phyloP scores from a whole-genome alignment of 1,284 basidiomycete genomes.

The Ustilago nuda region DNA sequence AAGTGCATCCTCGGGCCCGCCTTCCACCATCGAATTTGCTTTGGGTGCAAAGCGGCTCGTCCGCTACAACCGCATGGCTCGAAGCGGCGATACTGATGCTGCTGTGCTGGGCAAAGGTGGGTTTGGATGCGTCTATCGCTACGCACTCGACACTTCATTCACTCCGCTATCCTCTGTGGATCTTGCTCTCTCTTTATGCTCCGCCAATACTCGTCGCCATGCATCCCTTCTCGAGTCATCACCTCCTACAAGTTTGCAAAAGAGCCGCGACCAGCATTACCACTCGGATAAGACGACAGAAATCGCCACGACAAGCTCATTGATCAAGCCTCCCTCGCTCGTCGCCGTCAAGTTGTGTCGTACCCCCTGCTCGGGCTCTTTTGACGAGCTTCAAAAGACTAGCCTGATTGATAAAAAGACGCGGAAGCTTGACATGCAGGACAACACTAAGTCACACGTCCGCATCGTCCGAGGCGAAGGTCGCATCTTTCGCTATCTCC shows the following conservation, averaged over 20 bases:
- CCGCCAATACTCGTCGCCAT: constrained; percentile 15
- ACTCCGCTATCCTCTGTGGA: constrained; percentile 46
- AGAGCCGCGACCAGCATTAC: background rate
- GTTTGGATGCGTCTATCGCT: constrained; percentile 54
- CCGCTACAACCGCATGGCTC: constrained; percentile 43
- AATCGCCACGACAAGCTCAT: constrained; percentile 3
- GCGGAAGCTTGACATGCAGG: constrained; percentile 34
- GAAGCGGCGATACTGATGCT: constrained; percentile 32
- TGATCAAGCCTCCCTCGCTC: constrained; percentile 31
- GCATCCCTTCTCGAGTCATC: constrained; percentile 11
- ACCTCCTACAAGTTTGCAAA: background rate
- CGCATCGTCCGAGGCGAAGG: constrained; percentile 59
- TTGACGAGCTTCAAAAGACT: constrained; percentile 61
- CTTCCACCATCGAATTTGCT: constrained; percentile 29
- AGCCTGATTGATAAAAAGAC: constrained; percentile 40
- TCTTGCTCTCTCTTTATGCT: constrained; percentile 19
- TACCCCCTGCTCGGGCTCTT: constrained; percentile 57
- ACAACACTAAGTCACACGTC: constrained; percentile 42
- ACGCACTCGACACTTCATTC: constrained; percentile 49
- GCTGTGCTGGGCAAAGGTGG: constrained; percentile 48
- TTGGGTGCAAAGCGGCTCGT: constrained; percentile 26
- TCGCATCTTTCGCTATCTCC: constrained; percentile 55
- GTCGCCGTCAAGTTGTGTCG: constrained; percentile 62
- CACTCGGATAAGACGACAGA: background rate
- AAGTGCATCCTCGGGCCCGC: constrained; percentile 26